Conservation (phyloP, 768 basidiomycete species). For the Leccinum longicurvipes region DNA sequence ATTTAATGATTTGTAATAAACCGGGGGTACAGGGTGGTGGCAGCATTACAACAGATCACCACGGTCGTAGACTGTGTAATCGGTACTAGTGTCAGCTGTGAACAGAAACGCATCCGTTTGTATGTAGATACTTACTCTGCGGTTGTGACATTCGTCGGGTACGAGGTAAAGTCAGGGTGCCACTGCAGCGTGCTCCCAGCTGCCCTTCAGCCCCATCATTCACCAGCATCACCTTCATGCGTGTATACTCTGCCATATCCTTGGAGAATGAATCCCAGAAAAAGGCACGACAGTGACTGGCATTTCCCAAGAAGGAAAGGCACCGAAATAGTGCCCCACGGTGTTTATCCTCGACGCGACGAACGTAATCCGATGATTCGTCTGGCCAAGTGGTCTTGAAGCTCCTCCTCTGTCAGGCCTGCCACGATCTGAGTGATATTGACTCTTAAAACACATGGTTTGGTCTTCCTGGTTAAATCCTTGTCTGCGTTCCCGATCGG, state of each 20-base stretch:
- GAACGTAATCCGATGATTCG: conserved; percentile 45
- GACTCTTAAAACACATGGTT: conserved; percentile 9
- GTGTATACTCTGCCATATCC: conserved; percentile 51
- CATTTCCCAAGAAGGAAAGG: conserved; percentile 39
- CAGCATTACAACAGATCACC: conserved; percentile 6
- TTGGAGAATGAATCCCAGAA: conserved; percentile 55
- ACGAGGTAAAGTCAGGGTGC: neutral
- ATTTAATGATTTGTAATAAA: conserved; percentile 4
- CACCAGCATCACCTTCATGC: conserved; percentile 44
- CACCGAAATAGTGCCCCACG: conserved; percentile 57
- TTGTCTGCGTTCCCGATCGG: neutral
- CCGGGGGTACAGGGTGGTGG: conserved; percentile 15
- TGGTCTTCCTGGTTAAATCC: neutral
- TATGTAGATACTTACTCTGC: conserved; percentile 5
- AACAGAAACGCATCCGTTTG: neutral
- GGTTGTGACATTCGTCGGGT: neutral
- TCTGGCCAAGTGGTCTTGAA: conserved; percentile 55
- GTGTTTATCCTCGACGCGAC: conserved; percentile 47
- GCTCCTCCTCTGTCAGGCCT: conserved; percentile 41
- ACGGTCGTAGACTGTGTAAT: conserved; percentile 5
- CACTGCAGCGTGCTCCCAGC: neutral
- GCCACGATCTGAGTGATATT: conserved; percentile 34
- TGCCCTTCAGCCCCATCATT: neutral
- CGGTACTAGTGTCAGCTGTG: conserved; percentile 9
- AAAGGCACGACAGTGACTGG: conserved; percentile 49